A percentile compares a stretch with the other conserved stretches of the same genome.
These are phyloP conservation scores for Erysimum cheiri DNA, from an alignment of 441 rosid species.

Conservation along the genomic window DNA sequence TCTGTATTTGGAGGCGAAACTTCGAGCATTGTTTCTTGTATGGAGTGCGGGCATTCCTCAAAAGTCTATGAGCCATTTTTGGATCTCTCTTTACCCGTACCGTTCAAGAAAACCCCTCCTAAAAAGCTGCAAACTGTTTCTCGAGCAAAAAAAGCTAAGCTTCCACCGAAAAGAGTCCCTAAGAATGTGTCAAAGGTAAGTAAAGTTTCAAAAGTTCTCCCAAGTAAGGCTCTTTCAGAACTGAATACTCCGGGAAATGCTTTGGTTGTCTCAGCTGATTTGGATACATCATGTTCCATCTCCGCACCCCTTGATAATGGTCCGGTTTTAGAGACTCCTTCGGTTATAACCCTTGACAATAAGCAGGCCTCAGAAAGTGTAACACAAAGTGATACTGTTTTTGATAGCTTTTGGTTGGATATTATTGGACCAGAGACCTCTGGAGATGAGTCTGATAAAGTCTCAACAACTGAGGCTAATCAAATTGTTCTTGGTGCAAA, in stretches of 20 bases:
- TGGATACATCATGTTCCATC: conserved; percentile 44
- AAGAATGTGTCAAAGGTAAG: conserved; percentile 54
- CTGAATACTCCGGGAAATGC: conserved; percentile 45
- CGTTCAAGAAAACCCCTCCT: conserved; percentile 75
- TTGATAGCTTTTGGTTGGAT: conserved; percentile 67
- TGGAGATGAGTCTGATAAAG: conserved; percentile 20
- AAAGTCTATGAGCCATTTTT: conserved; percentile 85
- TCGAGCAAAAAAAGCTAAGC: conserved; percentile 72
- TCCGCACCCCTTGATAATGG: conserved; percentile 43
- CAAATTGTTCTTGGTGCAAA: conserved; percentile 8
- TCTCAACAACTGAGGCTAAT: conserved; percentile 27
- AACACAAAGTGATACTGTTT: conserved; percentile 45
- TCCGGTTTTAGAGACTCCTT: conserved; percentile 46
- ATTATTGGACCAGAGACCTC: conserved; percentile 54
- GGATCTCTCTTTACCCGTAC: conserved; percentile 92
- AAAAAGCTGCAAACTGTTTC: conserved; percentile 60
- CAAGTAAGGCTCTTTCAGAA: conserved; percentile 46
- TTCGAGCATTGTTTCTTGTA: conserved; percentile 84
- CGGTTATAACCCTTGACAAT: conserved; percentile 41
- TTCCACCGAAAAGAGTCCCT: conserved; percentile 66
- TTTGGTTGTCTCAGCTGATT: conserved; percentile 49
- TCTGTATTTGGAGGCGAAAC: conserved; percentile 82
- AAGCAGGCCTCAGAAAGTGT: conserved; percentile 47
- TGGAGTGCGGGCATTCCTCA: conserved; percentile 83
- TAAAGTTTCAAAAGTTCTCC: conserved; percentile 50